Percentiles rank a stretch among this genome's conserved stretches.
These are phyloP conservation scores for Penicillium expansum DNA, from an alignment of 2,329 filamentous ascomycete genomes.

Conservation along the genomic window DNA sequence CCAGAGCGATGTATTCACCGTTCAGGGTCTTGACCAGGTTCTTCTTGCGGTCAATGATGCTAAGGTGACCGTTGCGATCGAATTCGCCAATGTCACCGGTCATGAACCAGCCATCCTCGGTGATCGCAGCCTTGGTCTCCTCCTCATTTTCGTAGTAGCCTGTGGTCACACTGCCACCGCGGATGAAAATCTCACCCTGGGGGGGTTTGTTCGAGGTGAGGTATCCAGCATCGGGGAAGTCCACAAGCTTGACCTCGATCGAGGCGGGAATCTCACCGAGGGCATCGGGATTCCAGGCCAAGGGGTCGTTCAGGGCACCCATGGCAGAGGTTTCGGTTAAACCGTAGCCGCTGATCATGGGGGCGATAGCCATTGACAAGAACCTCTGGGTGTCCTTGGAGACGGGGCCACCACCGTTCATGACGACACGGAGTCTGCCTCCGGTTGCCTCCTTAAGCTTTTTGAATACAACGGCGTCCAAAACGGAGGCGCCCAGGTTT, in stretches of 20 bases:
- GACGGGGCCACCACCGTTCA: constrained; percentile 93
- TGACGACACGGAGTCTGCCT: constrained; percentile 79
- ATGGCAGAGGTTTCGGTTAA: constrained; percentile 85
- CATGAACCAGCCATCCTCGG: constrained; percentile 91
- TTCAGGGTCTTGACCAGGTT: constrained; percentile 95
- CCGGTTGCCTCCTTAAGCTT: constrained; percentile 90
- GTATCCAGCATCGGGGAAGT: constrained; percentile 87
- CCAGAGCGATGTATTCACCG: constrained; percentile 94
- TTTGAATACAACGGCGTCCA: constrained; percentile 85
- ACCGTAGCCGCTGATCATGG: constrained; percentile 93
- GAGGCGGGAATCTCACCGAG: constrained; percentile 75
- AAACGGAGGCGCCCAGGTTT: constrained; percentile 56
- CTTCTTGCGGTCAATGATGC: constrained; percentile 94
- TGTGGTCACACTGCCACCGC: constrained; percentile 69
- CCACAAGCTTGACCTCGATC: constrained; percentile 87
- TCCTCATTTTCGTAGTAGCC: constrained; percentile 83
- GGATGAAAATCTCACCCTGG: constrained; percentile 90
- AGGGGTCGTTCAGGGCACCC: constrained; percentile 61
- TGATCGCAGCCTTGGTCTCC: constrained; percentile 76
- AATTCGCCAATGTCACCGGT: constrained; percentile 95
- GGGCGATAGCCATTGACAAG: constrained; percentile 85
- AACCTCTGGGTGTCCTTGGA: constrained; percentile 85
- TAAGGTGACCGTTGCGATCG: constrained; percentile 72
- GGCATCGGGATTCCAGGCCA: constrained; percentile 74
- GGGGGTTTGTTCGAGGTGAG: constrained; percentile 69